Evolutionary conservation across 2,329 filamentous ascomycete species (phyloP).

Genomic region (Talaromyces atroroseus): DNA sequence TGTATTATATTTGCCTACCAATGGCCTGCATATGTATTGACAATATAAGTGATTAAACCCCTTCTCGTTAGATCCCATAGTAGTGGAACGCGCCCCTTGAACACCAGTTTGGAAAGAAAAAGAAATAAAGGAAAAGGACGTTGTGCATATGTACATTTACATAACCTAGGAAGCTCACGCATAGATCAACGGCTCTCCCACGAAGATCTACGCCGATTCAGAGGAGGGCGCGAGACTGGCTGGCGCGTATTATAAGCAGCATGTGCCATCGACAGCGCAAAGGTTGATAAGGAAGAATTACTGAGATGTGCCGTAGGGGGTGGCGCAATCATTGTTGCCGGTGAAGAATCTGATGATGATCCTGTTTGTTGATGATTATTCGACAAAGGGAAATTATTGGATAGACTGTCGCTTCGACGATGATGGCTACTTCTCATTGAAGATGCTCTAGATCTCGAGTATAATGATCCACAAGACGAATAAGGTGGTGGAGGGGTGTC

Average conservation of each 20-base stretch:
- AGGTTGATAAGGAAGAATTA: neutral
- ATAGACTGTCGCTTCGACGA: constrained; percentile 6
- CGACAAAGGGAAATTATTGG: neutral
- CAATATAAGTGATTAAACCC: neutral
- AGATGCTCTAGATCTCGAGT: constrained; percentile 30
- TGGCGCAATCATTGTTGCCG: constrained; percentile 16
- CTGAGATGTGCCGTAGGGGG: constrained; percentile 25
- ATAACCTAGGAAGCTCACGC: neutral
- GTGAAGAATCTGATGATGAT: neutral
- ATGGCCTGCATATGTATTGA: neutral
- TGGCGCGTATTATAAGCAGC: neutral
- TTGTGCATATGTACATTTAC: neutral
- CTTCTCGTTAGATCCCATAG: neutral
- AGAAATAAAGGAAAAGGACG: neutral
- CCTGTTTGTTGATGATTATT: neutral
- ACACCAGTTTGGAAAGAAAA: neutral
- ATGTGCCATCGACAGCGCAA: neutral
- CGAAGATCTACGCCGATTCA: constrained; percentile 1
- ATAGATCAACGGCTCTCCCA: neutral
- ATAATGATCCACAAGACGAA: constrained; percentile 28
- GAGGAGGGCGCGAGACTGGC: neutral
- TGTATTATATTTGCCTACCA: neutral
- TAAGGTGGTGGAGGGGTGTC: constrained; percentile 41
- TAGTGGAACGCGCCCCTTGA: neutral
- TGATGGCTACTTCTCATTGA: constrained; percentile 19